Conservation (phyloP, 352 stramenopile genomes). For the Proteromonas lacertae region DNA sequence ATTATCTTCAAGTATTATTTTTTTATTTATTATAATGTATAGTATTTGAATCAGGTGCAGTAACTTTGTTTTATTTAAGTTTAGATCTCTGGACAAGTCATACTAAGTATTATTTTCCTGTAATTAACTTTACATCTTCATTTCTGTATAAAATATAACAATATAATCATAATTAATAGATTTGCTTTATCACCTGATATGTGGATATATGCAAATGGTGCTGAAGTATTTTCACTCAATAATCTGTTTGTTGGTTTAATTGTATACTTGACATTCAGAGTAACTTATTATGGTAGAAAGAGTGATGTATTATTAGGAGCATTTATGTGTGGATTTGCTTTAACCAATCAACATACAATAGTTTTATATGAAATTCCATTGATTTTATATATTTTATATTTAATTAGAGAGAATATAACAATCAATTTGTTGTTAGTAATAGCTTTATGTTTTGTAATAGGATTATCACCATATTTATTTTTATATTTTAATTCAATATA, state of each 20-base stretch:
- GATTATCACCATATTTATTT: slow-evolving; percentile 38
- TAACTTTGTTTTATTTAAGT: slow-evolving; percentile 16
- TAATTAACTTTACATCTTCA: background rate
- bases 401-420: background rate
- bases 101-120: background rate
- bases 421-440: slow-evolving; percentile 12
- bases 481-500: slow-evolving; percentile 27
- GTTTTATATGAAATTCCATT: slow-evolving; percentile 55
- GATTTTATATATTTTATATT: slow-evolving; percentile 24
- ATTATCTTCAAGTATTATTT: slow-evolving; percentile 15
- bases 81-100: slow-evolving; percentile 6
- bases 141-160: background rate
- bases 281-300: slow-evolving; percentile 5
- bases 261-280: slow-evolving; percentile 21
- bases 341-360: slow-evolving; percentile 78
- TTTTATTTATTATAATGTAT: slow-evolving; percentile 13
- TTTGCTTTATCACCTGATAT: slow-evolving; percentile 60
- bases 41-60: slow-evolving; percentile 42
- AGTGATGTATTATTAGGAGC: slow-evolving; percentile 17
- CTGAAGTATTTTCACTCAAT: slow-evolving; percentile 83
- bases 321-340: slow-evolving; percentile 44
- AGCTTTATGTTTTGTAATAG: slow-evolving; percentile 21
- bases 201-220: slow-evolving; percentile 62
- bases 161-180: slow-evolving; percentile 10
- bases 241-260: slow-evolving; percentile 49